Percentiles rank a stretch among this genome's conserved stretches.
These are phyloP conservation scores for Rhodomyrtus tomentosa DNA, from an alignment of 345 rosid species.

Conservation along the genomic window DNA sequence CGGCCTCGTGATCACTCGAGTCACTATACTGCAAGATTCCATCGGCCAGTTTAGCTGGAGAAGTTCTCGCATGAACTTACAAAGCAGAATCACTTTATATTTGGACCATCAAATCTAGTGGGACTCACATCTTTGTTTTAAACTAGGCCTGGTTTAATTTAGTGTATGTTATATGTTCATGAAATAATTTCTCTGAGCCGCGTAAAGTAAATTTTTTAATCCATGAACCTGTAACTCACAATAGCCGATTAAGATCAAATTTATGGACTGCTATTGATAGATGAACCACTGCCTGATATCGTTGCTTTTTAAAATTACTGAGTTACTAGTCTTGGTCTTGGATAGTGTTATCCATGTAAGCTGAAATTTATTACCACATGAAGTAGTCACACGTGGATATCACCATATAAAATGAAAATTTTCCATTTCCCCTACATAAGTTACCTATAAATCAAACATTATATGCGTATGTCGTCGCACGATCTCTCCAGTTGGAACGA, in stretches of 20 bases:
- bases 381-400: no score
- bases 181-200: not conserved
- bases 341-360: not conserved
- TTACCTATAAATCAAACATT: no score
- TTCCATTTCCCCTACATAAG: no score
- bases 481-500: no score
- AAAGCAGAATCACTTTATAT: not conserved
- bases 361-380: not conserved
- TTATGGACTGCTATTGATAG: not conserved
- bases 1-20: not conserved
- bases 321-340: not conserved
- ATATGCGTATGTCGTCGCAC: rapidly evolving
- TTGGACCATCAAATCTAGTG: not conserved
- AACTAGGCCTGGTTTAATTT: not conserved
- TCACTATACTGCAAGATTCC: not conserved
- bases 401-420: not conserved
- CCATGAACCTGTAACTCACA: not conserved
- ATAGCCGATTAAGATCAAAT: not conserved
- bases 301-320: not conserved
- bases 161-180: no score
- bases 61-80: not conserved
- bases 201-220: no score
- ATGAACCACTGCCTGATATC: not conserved
- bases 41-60: not conserved
- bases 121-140: not conserved